Conservation (phyloP, 225 moss, liverwort and hornwort species). For the Rhytidiadelphus loreus region DNA sequence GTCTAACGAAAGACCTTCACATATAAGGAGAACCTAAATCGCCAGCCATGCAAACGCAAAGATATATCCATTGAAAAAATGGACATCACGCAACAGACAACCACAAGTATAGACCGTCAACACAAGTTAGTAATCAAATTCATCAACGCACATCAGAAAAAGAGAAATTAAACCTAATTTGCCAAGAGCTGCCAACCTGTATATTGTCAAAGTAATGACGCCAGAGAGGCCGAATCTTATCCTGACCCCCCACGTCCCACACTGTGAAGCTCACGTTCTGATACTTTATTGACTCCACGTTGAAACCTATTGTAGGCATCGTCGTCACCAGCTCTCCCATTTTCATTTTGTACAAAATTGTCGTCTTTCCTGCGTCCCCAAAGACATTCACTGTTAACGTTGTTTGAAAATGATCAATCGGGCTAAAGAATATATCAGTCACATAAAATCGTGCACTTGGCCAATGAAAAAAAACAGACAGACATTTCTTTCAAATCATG, state of each 20-base stretch:
- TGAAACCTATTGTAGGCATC: slow-evolving; percentile 67
- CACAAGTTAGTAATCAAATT: neutral
- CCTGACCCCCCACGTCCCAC: slow-evolving; percentile 81
- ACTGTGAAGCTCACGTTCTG: slow-evolving; percentile 71
- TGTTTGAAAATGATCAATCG: neutral
- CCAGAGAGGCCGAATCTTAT: slow-evolving; percentile 68
- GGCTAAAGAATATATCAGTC: neutral
- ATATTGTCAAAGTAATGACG: slow-evolving; percentile 48
- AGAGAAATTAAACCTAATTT: neutral
- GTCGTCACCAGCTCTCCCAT: slow-evolving; percentile 63
- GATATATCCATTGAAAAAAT: neutral
- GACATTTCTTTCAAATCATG: neutral
- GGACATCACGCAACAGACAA: neutral
- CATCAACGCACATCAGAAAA: neutral
- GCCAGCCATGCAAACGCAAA: neutral
- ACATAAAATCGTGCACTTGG: neutral
- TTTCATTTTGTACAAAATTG: slow-evolving; percentile 49
- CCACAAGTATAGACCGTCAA: neutral
- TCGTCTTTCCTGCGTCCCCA: slow-evolving; percentile 31
- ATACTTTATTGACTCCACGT: slow-evolving; percentile 69
- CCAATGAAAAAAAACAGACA: neutral
- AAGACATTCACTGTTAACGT: neutral
- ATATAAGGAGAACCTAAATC: neutral
- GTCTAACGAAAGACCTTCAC: neutral
- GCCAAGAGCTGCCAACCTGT: slow-evolving; percentile 13